These are phyloP conservation scores for Inga leiocalycina DNA, from an alignment of 306 rosid genomes.

Conservation along the genomic window DNA sequence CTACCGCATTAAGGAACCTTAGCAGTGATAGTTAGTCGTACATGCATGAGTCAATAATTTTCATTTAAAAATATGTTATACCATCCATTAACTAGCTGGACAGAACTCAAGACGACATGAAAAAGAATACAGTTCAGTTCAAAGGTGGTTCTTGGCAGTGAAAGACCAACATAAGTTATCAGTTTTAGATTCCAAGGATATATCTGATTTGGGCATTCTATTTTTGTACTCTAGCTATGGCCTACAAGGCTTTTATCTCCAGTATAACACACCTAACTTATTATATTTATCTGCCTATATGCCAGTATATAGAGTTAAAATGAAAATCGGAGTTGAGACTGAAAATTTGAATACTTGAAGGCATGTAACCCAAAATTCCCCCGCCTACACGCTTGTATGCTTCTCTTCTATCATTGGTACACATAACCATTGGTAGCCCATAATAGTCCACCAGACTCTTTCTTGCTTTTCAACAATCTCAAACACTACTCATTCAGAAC, in stretches of 20 bases:
- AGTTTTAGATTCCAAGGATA: neutral
- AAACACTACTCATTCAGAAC: neutral
- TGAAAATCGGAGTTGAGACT: neutral
- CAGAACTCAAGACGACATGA: too few species aligned
- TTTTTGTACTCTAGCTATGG: neutral
- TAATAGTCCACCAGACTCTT: neutral
- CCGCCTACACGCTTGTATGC: neutral
- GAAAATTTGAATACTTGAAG: neutral
- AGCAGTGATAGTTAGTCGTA: too few species aligned
- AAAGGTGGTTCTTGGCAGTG: neutral
- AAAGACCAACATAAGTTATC: neutral
- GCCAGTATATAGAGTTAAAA: neutral
- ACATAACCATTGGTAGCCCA: neutral
- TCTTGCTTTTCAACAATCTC: neutral
- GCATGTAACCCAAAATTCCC: neutral
- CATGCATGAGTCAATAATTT: too few species aligned
- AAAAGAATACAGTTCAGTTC: too few species aligned
- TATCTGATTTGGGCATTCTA: neutral
- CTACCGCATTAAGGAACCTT: too few species aligned
- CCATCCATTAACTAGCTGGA: too few species aligned
- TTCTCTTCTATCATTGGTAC: neutral
- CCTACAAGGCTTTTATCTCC: neutral
- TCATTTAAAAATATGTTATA: too few species aligned
- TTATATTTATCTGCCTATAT: neutral
- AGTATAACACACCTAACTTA: neutral